Evolutionary conservation across 441 rosid species (phyloP), one percentile per base, ranked within the genome.

Genomic region (Pelargonium australe): DNA sequence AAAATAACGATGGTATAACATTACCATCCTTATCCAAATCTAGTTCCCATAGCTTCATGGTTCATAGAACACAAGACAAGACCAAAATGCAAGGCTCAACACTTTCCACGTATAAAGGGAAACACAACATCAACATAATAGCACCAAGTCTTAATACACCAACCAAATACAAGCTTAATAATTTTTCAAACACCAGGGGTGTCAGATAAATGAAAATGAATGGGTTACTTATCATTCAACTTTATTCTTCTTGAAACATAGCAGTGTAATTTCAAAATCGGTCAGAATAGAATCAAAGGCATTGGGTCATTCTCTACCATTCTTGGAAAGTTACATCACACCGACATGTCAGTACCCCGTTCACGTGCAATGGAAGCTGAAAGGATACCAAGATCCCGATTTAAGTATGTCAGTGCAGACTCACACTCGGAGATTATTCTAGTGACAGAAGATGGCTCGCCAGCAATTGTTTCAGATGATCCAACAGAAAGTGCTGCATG

Each of bases 371-470:
- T 90, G 63, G 97, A 91, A 60, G 96, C 83, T 0, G 92, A 95
- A 17, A 95, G 94, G 76, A 95, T 87, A 17, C 94, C 89, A 45
- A 91, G 92, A 80, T 90, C 99, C 3, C 86, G 83, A 73, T 91
- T 90, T 69, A 91, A 85, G 84, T 87, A 87, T 43, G 97, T 88
- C 74, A 91, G 72, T 23, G 96, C 96, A 45, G 96, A 87, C 70
- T 95, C 99, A 28, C 96, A 95, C 71, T 91, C 97, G 0, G 97
- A 88, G 65, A 95, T 91, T 61, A 95, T 91, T 81, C 94, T 85
- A 5, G 90, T 77, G 11, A 95, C 97, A 20, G 97, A 86, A 58
- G 96, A 83, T 1, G 92, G 92, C 78, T 91, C 97, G 20, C 96
- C 96, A 12, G 87, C 81, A 17, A 82, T 72, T 41, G 92, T 91